Base-by-base conservation (phyloP, 2,329 filamentous ascomycete genomes). In the Metarhizium sp. region DNA sequence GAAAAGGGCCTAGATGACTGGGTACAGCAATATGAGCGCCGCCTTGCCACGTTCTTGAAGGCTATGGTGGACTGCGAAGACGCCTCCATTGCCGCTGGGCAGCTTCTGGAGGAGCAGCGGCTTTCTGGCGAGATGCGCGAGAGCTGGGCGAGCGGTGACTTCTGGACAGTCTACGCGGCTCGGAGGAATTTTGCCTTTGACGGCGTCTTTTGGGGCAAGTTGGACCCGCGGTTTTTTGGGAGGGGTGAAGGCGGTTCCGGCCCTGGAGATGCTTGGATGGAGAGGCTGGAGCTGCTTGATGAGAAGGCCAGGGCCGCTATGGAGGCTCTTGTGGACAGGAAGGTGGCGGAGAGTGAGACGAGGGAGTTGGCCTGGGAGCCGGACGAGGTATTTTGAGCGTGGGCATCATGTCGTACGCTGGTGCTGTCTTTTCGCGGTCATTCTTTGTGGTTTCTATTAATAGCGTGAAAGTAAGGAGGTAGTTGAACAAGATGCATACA, bases 41-140 rank as follows among this genome's bases (percentile, higher is more conserved):
- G 67, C 0, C 58, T 74, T 0, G 7, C 64, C 29, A 69, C 61
- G 1, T 75, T 68, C 56, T 57, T 75, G 0, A 36, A 45, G 2
- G 66, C 61, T 0, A 56, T 75, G 55, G 58, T 69, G 50, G 54
- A 56, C 6, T 66, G 62, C 6, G 68, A 72, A 48, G 45, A 57
- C n/a, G 58, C 63, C 20, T 43, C 34, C 30, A 38, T 53, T n/a
- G 20, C 40, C 25, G 20, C 25, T 29, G 51, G 55, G 30, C 36
- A 14, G 16, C 34, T 56, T 11, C 40, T 45, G 16, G 47, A 56
- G 10, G 20, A 42, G 34, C 50, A 56, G 11, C 51, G 51, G 14
- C 29, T 56, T 7, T 56, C 55, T 18, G 55, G 43, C 34, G 45
- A 30, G 25, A 56, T 56, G 51, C 51, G 51, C 4, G 50, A 53